Evolutionary conservation across 768 basidiomycete species (phyloP).

Genomic region (Suillus clintonianus): DNA sequence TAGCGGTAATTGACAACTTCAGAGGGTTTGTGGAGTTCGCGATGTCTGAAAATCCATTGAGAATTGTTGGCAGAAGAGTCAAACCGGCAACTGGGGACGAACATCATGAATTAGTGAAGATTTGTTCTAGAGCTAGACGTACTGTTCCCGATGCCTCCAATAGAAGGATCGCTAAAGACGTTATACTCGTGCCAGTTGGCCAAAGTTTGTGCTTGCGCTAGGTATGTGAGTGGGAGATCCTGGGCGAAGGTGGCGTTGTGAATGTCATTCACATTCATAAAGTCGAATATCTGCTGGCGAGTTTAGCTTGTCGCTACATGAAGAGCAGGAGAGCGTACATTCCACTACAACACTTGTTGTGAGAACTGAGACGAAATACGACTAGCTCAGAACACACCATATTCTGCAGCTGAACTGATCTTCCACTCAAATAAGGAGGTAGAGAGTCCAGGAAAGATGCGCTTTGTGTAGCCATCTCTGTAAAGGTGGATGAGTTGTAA

Average conservation of each 20-base stretch:
- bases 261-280: constrained; percentile 70
- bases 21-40: constrained; percentile 49
- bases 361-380: constrained; percentile 5
- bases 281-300: constrained; percentile 59
- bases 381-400: constrained; percentile 44
- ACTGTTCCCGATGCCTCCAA: constrained; percentile 70
- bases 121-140: constrained; percentile 7
- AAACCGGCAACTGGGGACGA: constrained; percentile 59
- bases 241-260: constrained; percentile 60
- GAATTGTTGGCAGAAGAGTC: constrained; percentile 61
- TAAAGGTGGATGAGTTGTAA: constrained; percentile 56
- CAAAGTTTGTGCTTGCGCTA: constrained; percentile 57
- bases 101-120: neutral
- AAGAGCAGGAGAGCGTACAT: constrained; percentile 32
- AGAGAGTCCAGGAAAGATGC: constrained; percentile 51
- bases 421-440: constrained; percentile 53
- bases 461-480: constrained; percentile 43
- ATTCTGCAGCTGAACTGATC: constrained; percentile 53
- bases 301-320: neutral
- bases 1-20: constrained; percentile 58
- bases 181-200: constrained; percentile 77
- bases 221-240: constrained; percentile 46
- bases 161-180: constrained; percentile 56
- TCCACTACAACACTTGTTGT: constrained; percentile 38
- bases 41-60: constrained; percentile 55